Evolutionary conservation across 768 basidiomycete species (phyloP).

Genomic region (Stropharia rugosoannulata): DNA sequence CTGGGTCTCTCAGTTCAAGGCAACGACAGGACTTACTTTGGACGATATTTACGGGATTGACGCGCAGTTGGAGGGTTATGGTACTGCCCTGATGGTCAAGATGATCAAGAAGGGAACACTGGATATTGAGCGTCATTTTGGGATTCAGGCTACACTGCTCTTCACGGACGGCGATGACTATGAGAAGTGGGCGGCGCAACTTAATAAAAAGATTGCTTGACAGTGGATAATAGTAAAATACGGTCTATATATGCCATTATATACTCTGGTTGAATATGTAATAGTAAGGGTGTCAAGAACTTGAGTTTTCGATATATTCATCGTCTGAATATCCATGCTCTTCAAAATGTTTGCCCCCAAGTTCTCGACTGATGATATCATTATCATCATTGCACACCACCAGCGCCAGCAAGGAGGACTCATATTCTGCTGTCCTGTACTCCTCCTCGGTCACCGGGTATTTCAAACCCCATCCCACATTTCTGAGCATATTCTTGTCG

Average conservation of each 20-base stretch:
- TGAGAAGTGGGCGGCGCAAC: too few relatives aligned
- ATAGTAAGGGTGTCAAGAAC: too few relatives aligned
- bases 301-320: too few relatives aligned
- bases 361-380: neutral
- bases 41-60: neutral
- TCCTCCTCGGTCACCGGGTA: too few relatives aligned
- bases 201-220: too few relatives aligned
- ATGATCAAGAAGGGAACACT: neutral
- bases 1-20: constrained; percentile 2
- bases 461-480: too few relatives aligned
- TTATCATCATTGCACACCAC: neutral
- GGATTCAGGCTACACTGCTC: neutral
- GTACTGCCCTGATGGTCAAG: neutral
- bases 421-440: neutral
- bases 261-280: too few relatives aligned
- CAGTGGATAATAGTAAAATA: too few relatives aligned
- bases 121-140: neutral
- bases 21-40: neutral
- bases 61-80: neutral
- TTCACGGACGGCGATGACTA: neutral
- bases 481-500: too few relatives aligned
- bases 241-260: too few relatives aligned
- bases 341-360: neutral
- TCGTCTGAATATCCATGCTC: neutral
- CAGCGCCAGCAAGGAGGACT: neutral